A percentile compares a stretch with the other conserved stretches of the same genome.
These are phyloP conservation scores for Cucumis melo DNA, from an alignment of 306 rosid genomes.

Conservation along the genomic window DNA sequence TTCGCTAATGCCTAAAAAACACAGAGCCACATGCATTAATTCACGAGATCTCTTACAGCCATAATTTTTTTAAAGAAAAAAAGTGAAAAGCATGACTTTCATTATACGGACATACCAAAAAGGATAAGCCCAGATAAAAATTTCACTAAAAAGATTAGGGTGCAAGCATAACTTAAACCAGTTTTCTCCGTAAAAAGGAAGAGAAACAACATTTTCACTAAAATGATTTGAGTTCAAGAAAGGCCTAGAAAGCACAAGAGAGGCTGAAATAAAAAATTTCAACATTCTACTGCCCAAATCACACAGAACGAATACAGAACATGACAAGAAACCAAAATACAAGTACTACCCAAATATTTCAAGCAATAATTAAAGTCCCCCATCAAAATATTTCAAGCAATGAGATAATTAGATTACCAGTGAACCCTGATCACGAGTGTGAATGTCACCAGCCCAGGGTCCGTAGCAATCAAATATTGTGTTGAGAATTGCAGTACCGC, in stretches of 20 bases:
- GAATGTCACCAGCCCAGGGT: constrained; percentile 93
- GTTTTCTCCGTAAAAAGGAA: too few relatives aligned
- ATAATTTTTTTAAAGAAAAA: neutral
- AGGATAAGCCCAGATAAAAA: too few relatives aligned
- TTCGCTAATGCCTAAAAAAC: neutral
- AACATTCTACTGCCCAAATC: neutral
- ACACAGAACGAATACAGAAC: neutral
- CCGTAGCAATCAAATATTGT: constrained; percentile 80
- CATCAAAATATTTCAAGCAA: neutral
- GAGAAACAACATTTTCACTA: too few relatives aligned
- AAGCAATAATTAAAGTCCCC: neutral
- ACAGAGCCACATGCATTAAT: neutral
- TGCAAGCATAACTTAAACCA: too few relatives aligned
- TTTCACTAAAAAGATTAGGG: neutral
- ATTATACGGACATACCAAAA: too few relatives aligned
- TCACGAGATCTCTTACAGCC: neutral
- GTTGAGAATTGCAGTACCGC: constrained; percentile 95
- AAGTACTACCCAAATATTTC: neutral
- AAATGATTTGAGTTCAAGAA: neutral
- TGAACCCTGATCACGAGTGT: constrained; percentile 89
- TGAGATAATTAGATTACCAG: constrained; percentile 38
- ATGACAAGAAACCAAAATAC: neutral
- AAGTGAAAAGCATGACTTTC: too few relatives aligned
- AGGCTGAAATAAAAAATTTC: neutral
- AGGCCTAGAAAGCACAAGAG: neutral